These are phyloP conservation scores for Fraxinus velutina DNA, from an alignment of 305 asterid species.

Conservation along the genomic window DNA sequence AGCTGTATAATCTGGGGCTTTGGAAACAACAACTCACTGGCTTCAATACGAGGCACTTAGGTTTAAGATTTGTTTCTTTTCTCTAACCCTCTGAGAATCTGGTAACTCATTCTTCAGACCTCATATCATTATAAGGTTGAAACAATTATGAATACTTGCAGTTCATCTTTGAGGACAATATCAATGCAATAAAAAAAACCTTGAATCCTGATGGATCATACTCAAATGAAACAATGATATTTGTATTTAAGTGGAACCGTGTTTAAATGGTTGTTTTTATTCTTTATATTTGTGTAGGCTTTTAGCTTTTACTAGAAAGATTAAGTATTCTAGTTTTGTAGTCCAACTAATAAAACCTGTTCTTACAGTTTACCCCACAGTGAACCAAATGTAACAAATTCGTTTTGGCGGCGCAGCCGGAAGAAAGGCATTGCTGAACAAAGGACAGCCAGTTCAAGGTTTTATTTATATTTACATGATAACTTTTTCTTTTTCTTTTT, in stretches of 20 bases:
- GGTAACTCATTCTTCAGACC: conserved; percentile 22
- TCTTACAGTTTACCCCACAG: conserved; percentile 61
- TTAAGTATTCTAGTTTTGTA: neutral
- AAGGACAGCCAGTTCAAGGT: conserved; percentile 73
- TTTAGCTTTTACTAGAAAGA: conserved; percentile 5
- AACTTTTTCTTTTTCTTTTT: neutral
- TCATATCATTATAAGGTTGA: conserved; percentile 24
- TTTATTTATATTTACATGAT: conserved; percentile 16
- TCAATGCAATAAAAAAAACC: conserved; percentile 20
- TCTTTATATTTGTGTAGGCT: conserved; percentile 20
- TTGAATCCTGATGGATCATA: neutral
- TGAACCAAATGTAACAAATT: conserved; percentile 63
- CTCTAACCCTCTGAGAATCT: conserved; percentile 20
- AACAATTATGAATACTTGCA: conserved; percentile 27
- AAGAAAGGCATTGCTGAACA: conserved; percentile 67
- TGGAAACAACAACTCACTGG: neutral
- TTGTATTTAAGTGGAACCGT: conserved; percentile 7
- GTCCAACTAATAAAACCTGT: conserved; percentile 23
- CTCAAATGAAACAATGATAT: conserved; percentile 4
- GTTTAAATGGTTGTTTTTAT: conserved; percentile 8
- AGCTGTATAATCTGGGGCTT: conserved; percentile 9
- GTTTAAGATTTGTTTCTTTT: conserved; percentile 12
- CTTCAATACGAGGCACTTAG: neutral
- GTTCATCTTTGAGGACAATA: conserved; percentile 26
- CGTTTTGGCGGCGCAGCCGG: conserved; percentile 67